Evolutionary conservation across 1,139 yeast species (phyloP).

Genomic region (Kluyveromyces sp.): DNA sequence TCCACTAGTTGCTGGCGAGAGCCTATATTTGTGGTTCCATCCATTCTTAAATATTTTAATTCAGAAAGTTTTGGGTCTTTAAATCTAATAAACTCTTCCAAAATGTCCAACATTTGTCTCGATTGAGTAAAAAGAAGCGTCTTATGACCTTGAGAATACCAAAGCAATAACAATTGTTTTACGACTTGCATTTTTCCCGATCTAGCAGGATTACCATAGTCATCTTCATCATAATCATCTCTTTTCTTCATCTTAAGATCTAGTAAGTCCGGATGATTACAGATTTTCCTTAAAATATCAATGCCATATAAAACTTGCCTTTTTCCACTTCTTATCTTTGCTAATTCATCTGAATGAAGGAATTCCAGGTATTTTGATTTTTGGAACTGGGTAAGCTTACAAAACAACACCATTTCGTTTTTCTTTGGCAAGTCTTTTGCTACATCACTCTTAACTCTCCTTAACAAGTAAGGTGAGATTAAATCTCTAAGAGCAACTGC

Average conservation of each 20-base stretch:
- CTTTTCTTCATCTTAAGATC: slow-evolving; percentile 42
- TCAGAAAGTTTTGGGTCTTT: slow-evolving; percentile 34
- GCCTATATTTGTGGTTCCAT: slow-evolving; percentile 81
- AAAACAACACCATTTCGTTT: slow-evolving; percentile 87
- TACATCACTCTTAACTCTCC: slow-evolving; percentile 90
- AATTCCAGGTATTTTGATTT: slow-evolving; percentile 66
- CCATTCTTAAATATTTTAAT: slow-evolving; percentile 72
- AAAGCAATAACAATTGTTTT: slow-evolving; percentile 60
- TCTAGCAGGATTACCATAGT: slow-evolving; percentile 58
- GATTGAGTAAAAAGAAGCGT: slow-evolving; percentile 85
- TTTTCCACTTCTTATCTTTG: slow-evolving; percentile 65
- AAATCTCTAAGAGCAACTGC: slow-evolving; percentile 85
- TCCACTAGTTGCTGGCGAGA: slow-evolving; percentile 76
- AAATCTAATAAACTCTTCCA: slow-evolving; percentile 56
- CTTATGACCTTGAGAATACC: slow-evolving; percentile 74
- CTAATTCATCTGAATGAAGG: slow-evolving; percentile 66
- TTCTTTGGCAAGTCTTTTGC: slow-evolving; percentile 93
- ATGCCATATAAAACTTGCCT: slow-evolving; percentile 84
- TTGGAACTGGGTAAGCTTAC: slow-evolving; percentile 73
- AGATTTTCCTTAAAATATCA: slow-evolving; percentile 79
- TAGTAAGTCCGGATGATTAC: slow-evolving; percentile 92
- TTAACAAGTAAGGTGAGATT: slow-evolving; percentile 77
- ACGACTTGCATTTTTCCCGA: slow-evolving; percentile 93
- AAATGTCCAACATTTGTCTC: slow-evolving; percentile 83
- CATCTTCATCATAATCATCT: slow-evolving; percentile 28